A percentile compares a stretch with the other conserved stretches of the same genome.
Evolutionary conservation across 805 yeast genomes (phyloP).

Genomic region (Candida nonsorbophila): DNA sequence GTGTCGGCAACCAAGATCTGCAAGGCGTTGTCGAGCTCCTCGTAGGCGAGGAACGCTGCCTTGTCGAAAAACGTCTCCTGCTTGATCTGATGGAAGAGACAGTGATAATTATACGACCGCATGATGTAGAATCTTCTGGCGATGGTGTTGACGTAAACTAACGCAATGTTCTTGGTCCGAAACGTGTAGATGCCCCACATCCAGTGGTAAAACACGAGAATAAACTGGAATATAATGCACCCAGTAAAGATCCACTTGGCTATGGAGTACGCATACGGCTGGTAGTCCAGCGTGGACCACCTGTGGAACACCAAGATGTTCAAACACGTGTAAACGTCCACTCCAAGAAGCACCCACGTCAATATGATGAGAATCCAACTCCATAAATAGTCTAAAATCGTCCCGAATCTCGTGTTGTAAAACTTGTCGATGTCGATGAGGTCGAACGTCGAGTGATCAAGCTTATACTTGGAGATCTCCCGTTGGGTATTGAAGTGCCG

Average conservation of each 20-base stretch:
- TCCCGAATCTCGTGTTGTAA: conserved; percentile 37
- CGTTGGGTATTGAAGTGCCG: conserved; percentile 15
- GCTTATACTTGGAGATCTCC: conserved; percentile 22
- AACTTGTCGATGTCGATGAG: conserved; percentile 42
- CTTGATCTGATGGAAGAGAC: conserved; percentile 66
- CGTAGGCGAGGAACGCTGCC: conserved; percentile 60
- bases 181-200: conserved; percentile 54
- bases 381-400: conserved; percentile 39
- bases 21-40: conserved; percentile 58
- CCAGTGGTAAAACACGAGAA: conserved; percentile 52
- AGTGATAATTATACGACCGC: conserved; percentile 56
- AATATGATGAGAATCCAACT: conserved; percentile 47
- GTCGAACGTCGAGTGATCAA: conserved; percentile 44
- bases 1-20: conserved; percentile 69
- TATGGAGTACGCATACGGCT: conserved; percentile 45
- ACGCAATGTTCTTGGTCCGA: conserved; percentile 58
- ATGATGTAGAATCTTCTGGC: conserved; percentile 57
- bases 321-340: conserved; percentile 77
- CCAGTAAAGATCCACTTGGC: conserved; percentile 72
- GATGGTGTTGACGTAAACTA: conserved; percentile 61
- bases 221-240: conserved; percentile 70
- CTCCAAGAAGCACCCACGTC: conserved; percentile 48
- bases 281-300: conserved; percentile 53
- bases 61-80: conserved; percentile 60
- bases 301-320: conserved; percentile 65